These are phyloP conservation scores for Gymnopilus junonius DNA, from an alignment of 768 basidiomycete species.

Conservation along the genomic window DNA sequence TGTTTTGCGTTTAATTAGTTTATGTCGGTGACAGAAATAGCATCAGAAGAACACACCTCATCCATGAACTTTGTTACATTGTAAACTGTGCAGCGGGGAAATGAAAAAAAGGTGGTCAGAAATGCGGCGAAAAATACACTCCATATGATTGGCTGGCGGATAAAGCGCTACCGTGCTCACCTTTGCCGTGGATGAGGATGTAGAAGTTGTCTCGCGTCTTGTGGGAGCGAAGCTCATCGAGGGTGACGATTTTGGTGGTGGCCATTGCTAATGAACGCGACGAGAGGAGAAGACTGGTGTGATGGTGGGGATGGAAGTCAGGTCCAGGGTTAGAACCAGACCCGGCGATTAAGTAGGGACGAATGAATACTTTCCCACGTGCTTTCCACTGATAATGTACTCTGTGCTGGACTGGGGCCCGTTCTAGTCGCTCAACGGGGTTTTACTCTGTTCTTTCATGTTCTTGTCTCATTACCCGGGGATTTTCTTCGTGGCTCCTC, in stretches of 20 bases:
- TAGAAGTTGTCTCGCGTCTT: slow-evolving; percentile 76
- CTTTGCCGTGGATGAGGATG: slow-evolving; percentile 85
- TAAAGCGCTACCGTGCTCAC: slow-evolving; percentile 41
- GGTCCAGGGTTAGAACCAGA: slow-evolving; percentile 14
- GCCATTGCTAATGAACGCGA: slow-evolving; percentile 34
- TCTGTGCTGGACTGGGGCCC: not conserved
- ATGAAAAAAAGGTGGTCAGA: slow-evolving; percentile 30
- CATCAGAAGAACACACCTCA: slow-evolving; percentile 58
- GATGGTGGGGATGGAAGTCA: slow-evolving; percentile 27
- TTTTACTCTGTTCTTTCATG: slow-evolving; percentile 9
- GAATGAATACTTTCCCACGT: slow-evolving; percentile 21
- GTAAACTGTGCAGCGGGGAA: slow-evolving; percentile 68
- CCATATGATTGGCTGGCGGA: slow-evolving; percentile 38
- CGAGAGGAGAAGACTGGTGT: slow-evolving; percentile 30
- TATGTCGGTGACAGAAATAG: not conserved
- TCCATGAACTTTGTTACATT: slow-evolving; percentile 93
- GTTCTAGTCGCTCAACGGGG: not conserved
- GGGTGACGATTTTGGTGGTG: slow-evolving; percentile 59
- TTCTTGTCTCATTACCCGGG: not conserved
- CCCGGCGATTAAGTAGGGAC: slow-evolving; percentile 13
- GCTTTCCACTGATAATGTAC: slow-evolving; percentile 2
- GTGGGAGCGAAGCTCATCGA: slow-evolving; percentile 81
- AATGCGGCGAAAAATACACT: slow-evolving; percentile 29
- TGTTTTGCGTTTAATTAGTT: slow-evolving; percentile 9
- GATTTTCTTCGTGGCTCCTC: not conserved